Conservation (phyloP, 495 filamentous ascomycete genomes). For the Jackrogersella multiformis region DNA sequence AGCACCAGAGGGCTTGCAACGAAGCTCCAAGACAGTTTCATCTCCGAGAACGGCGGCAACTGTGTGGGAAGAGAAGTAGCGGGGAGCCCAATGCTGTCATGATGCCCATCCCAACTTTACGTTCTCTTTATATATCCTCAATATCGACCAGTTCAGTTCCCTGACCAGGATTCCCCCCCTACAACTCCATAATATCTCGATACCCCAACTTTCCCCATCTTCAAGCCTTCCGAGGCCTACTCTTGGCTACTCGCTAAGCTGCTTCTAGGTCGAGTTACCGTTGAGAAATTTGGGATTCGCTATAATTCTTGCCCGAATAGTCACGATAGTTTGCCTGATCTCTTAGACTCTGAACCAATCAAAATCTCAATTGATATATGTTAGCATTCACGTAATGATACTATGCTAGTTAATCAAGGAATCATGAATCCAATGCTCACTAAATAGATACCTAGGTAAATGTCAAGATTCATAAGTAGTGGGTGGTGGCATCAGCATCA, state of each 20-base stretch:
- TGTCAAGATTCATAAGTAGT: not conserved
- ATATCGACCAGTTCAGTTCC: not conserved
- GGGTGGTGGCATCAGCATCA: too few relatives aligned
- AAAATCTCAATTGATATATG: not conserved
- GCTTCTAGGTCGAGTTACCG: slow-evolving; percentile 5
- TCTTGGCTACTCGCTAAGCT: slow-evolving; percentile 7
- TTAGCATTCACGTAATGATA: not conserved
- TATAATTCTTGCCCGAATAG: slow-evolving; percentile 6
- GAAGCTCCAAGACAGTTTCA: slow-evolving; percentile 9
- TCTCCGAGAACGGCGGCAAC: not conserved
- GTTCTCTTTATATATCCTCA: slow-evolving; percentile 4
- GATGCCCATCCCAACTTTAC: slow-evolving; percentile 3
- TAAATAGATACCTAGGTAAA: too few relatives aligned
- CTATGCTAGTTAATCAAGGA: too few relatives aligned
- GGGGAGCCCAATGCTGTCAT: not conserved
- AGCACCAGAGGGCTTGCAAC: slow-evolving; percentile 2
- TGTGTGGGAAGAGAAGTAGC: not conserved
- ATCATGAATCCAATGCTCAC: too few relatives aligned
- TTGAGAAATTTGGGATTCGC: slow-evolving; percentile 3
- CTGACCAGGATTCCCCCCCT: slow-evolving; percentile 2
- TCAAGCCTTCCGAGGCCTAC: not conserved
- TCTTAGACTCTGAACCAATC: not conserved
- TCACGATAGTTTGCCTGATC: not conserved
- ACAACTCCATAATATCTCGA: slow-evolving; percentile 15
- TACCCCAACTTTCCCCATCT: slow-evolving; percentile 25